phyloP scores from a whole-genome alignment of 805 yeast species.

The Tetrapisispora fleetii region DNA sequence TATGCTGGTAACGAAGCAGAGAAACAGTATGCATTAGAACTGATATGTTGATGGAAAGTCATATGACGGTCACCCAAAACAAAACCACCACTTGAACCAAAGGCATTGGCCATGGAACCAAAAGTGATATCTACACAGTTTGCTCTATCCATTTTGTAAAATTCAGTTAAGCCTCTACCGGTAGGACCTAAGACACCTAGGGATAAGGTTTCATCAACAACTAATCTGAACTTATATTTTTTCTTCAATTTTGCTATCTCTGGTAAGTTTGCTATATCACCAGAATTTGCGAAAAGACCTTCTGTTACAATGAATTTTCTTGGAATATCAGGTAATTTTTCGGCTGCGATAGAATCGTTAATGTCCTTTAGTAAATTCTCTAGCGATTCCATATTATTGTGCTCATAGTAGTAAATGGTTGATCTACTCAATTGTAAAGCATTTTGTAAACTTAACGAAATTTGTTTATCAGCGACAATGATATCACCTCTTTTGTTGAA shows the following conservation, averaged over 20 bases:
- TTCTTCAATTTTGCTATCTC: slow-evolving; percentile 64
- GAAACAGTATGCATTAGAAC: slow-evolving; percentile 82
- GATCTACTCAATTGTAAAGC: slow-evolving; percentile 83
- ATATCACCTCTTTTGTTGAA: slow-evolving; percentile 93
- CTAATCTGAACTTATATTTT: slow-evolving; percentile 74
- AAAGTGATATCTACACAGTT: slow-evolving; percentile 70
- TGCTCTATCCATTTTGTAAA: slow-evolving; percentile 52
- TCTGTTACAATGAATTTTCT: slow-evolving; percentile 89
- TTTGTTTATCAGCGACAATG: slow-evolving; percentile 76
- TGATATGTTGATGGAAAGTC: slow-evolving; percentile 87
- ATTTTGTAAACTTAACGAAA: slow-evolving; percentile 70
- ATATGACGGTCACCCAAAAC: slow-evolving; percentile 78
- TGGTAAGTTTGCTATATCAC: slow-evolving; percentile 67
- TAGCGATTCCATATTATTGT: slow-evolving; percentile 78
- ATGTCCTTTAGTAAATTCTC: slow-evolving; percentile 56
- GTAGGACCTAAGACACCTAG: slow-evolving; percentile 76
- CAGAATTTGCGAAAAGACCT: slow-evolving; percentile 73
- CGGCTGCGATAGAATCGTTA: slow-evolving; percentile 49
- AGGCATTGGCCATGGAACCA: slow-evolving; percentile 73
- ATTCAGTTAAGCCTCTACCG: slow-evolving; percentile 83
- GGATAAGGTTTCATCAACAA: slow-evolving; percentile 80
- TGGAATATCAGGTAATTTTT: slow-evolving; percentile 54
- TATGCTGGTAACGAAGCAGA: slow-evolving; percentile 94
- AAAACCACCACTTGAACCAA: slow-evolving; percentile 87
- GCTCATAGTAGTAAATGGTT: slow-evolving; percentile 62